Evolutionary conservation across 371 early-diverging fungal species (phyloP), one percentile per base, ranked within the genome.

Genomic region (Mortierella sp.): DNA sequence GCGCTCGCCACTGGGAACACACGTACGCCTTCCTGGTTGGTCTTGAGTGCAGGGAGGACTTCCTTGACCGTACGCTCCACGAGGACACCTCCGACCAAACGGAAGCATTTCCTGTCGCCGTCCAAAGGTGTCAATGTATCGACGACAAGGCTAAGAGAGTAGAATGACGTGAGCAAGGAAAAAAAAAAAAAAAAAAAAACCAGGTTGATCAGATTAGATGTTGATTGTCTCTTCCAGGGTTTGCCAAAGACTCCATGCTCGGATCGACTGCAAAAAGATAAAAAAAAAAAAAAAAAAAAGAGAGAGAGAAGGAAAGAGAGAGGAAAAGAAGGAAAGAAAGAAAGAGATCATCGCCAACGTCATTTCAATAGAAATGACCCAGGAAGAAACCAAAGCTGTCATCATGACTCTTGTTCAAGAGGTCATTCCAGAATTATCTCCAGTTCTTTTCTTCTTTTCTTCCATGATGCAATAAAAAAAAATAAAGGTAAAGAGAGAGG

Each of bases 41-140:
- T 90, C 80, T 92, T 87, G 19, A 98, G 84, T 4, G 94, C 93
- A 28, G 98, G 98, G 50, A 97, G 81, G 11, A 97, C 97, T 68
- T 98, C 97, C 67, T 89, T 87, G 57, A 97, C 93, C 1, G 96
- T 96, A 45, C 97, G 92, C 80, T 98, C 96, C 18, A 97, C 94
- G 29, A 98, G 82, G 5, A 97, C 96, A 59, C 98, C 98, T 57
- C 95, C 95, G 48, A 98, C 90, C 80, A 97, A 85, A 52, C 97
- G 89, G 84, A 94, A 97, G 79, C 97, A 96, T 83, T 96, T 97
- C 64, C 98, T 90, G 61, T 90, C 91, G 46, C 81, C 85, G 45
- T 92, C 89, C 74, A 97, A 84, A 25, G 95, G 95, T 37, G 86
- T 81, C 68, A 98, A 90, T 16, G 98, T 96, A 62, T 98, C 96